Evolutionary conservation across 2,329 filamentous ascomycete species (phyloP), one percentile per base, ranked within the genome.

Genomic region (Helotiales sp.): DNA sequence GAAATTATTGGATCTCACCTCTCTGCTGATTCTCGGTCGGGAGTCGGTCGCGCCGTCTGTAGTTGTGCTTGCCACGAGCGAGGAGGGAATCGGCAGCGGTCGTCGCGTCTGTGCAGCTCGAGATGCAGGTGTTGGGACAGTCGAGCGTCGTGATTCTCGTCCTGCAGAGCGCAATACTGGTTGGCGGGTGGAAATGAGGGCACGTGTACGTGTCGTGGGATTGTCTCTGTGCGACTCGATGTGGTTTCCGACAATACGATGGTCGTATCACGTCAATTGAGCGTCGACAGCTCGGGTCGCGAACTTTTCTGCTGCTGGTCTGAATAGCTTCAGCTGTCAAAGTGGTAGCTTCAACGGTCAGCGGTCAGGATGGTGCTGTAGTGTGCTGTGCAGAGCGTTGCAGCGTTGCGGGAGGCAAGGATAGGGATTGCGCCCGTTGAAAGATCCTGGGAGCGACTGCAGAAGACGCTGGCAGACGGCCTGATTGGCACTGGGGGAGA

Each of bases 301-400:
- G 29, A 42, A 8, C 9, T 44, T 58, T 29, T 34, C 19, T 42
- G 40, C 25, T n/a, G 12, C n/a, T 33, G 51, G 25, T 53, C 30
- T 27, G 62, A 66, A 66, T 66, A 64, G 64, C 62, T 64, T 64
- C 64, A 66, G 44, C 6, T 57, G 57, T 47, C 52, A 48, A 50
- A 38, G 46, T 54, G 46, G 57, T 61, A 63, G 59, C 56, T 61
- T 60, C 64, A 66, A 66, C 62, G 64, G 62, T 60, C 64, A 66
- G 64, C 62, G 64, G 62, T 62, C 55, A 62, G 52, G 61, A 57
- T 61, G 61, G 54, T 31, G 54, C 48, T 34, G 47, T 59, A 57
- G 61, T 63, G 54, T 31, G 54, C 48, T 34, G 47, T 42, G 44
- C 31, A 15, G 46, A 40, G 46, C 19, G 38, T 36, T 52, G 38